Evolutionary conservation across 352 stramenopile species (phyloP).

Genomic region (Phytopythium chamaehyphon): DNA sequence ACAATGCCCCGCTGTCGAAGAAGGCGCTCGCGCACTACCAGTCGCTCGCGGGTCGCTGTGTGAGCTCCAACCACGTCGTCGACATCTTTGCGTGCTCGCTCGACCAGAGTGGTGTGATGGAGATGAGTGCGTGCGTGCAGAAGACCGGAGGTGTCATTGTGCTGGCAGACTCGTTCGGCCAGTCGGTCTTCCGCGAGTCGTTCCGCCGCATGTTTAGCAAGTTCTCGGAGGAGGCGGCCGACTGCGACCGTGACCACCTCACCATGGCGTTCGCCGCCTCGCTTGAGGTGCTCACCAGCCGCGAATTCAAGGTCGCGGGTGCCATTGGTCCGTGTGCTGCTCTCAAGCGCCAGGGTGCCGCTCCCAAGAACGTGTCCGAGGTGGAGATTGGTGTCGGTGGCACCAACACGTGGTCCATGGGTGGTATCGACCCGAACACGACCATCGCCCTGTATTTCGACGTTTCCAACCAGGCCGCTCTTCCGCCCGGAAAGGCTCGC

Average conservation of each 20-base stretch:
- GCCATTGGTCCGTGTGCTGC: slow-evolving; percentile 96
- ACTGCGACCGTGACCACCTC: slow-evolving; percentile 93
- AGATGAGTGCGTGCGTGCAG: slow-evolving; percentile 98
- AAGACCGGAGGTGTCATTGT: slow-evolving; percentile 99
- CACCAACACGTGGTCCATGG: slow-evolving; percentile 94
- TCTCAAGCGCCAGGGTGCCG: slow-evolving; percentile 92
- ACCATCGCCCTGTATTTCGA: slow-evolving; percentile 99
- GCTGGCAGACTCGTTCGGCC: slow-evolving; percentile 96
- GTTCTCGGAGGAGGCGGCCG: slow-evolving; percentile 92
- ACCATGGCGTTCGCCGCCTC: slow-evolving; percentile 95
- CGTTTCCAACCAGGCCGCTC: slow-evolving; percentile 83
- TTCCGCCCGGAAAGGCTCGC: slow-evolving; percentile 86
- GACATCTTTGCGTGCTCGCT: slow-evolving; percentile 99
- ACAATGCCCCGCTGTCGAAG: slow-evolving; percentile 92
- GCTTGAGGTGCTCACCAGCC: slow-evolving; percentile 95
- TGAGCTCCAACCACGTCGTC: slow-evolving; percentile 93
- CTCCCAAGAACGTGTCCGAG: slow-evolving; percentile 93
- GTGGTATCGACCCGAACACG: slow-evolving; percentile 96
- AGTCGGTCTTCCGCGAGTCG: slow-evolving; percentile 99
- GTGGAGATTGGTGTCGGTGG: slow-evolving; percentile 94
- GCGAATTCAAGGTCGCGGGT: slow-evolving; percentile 98
- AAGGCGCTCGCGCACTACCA: slow-evolving; percentile 97
- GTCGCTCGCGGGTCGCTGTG: slow-evolving; percentile 90
- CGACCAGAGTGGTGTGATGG: slow-evolving; percentile 97
- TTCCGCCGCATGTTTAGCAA: slow-evolving; percentile 97